Conservation (phyloP, 441 rosid genomes). For the Syzygium malaccense region DNA sequence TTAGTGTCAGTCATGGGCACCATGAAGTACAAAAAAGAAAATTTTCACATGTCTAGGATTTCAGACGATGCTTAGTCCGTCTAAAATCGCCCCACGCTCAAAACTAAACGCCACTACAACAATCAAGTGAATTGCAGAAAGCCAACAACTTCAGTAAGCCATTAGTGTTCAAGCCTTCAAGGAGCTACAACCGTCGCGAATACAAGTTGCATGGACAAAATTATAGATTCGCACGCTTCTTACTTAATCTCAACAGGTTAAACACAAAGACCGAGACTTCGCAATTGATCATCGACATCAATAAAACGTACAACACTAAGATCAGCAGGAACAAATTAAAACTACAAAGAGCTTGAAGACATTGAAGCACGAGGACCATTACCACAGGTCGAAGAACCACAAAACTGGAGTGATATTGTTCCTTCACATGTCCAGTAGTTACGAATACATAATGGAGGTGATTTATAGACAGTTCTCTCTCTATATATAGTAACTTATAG, state of each 20-base stretch:
- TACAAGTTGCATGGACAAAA: neutral
- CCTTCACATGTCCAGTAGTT: neutral
- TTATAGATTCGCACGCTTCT: neutral
- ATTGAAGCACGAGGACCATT: neutral
- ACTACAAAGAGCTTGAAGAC: neutral
- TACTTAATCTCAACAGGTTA: neutral
- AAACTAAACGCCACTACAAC: neutral
- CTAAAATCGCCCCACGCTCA: neutral
- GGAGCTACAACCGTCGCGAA: neutral
- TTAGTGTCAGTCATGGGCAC: neutral
- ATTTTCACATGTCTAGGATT: neutral
- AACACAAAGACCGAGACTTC: neutral
- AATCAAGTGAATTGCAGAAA: neutral
- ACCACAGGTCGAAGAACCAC: neutral
- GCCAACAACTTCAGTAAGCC: neutral
- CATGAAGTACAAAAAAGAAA: neutral
- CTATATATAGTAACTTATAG: neutral
- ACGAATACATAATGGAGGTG: neutral
- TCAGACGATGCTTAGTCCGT: neutral
- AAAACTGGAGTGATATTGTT: neutral
- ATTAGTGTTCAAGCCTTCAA: neutral
- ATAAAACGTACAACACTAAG: fast-evolving
- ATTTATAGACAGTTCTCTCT: too few species aligned
- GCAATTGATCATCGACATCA: neutral
- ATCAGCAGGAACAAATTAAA: neutral